These are phyloP conservation scores for Przewalskia tangutica DNA, from an alignment of 257 asterid species.

Conservation along the genomic window DNA sequence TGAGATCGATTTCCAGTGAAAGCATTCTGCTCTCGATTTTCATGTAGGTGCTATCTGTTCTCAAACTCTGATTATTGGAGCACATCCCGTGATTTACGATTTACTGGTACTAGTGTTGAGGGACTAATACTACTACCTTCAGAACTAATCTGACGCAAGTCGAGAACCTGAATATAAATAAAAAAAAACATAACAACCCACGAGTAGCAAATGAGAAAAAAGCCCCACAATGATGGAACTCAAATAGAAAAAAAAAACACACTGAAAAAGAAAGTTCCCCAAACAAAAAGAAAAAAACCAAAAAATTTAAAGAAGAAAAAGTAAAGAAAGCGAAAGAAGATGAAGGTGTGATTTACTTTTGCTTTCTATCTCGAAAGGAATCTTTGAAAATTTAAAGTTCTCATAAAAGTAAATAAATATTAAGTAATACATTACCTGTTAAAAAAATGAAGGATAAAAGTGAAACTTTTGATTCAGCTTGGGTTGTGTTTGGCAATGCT, in stretches of 20 bases:
- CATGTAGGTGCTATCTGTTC: too few species aligned
- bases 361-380: conserved; percentile 47
- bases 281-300: conserved; percentile 4
- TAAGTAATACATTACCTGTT: neutral
- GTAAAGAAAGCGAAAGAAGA: conserved; percentile 35
- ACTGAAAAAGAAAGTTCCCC: neutral
- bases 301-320: conserved; percentile 6
- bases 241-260: neutral
- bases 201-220: neutral
- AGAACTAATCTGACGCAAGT: too few species aligned
- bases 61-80: too few species aligned
- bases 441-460: neutral
- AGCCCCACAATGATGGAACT: conserved; percentile 17
- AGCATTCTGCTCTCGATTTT: too few species aligned
- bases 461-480: neutral
- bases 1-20: too few species aligned
- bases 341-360: conserved; percentile 41
- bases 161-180: too few species aligned
- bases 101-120: too few species aligned
- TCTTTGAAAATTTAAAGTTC: conserved; percentile 33
- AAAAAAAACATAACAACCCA: neutral
- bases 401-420: conserved; percentile 10
- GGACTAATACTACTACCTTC: too few species aligned
- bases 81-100: too few species aligned
- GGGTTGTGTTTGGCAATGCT: neutral